phyloP scores from a whole-genome alignment of 768 basidiomycete genomes.

The Ramaria sp. region DNA sequence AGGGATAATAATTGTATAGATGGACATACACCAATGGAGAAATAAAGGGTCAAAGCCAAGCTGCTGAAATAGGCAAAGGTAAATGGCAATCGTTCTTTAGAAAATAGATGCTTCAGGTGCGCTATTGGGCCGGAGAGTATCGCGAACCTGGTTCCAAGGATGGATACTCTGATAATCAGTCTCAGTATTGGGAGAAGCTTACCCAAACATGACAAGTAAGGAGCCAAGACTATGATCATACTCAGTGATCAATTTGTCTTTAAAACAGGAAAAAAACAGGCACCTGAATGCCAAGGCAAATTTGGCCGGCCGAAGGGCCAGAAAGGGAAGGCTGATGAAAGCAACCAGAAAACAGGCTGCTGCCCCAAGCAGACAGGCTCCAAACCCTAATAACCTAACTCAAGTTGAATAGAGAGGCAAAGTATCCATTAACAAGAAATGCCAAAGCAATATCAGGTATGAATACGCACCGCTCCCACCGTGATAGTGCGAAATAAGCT shows the following conservation, averaged over 20 bases:
- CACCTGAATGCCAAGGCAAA: constrained; percentile 86
- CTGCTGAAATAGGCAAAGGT: constrained; percentile 74
- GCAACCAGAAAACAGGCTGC: constrained; percentile 89
- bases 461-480: constrained; percentile 80
- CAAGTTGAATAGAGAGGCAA: background rate
- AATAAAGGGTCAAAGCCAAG: constrained; percentile 81
- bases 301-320: constrained; percentile 73
- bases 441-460: background rate
- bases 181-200: background rate
- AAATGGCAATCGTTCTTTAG: constrained; percentile 78
- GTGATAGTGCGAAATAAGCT: constrained; percentile 82
- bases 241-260: background rate
- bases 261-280: constrained; percentile 8
- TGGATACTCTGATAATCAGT: background rate
- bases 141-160: constrained; percentile 46
- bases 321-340: constrained; percentile 69
- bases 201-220: constrained; percentile 94
- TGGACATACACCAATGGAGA: constrained; percentile 71
- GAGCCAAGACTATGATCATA: constrained; percentile 57
- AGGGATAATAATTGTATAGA: constrained; percentile 2
- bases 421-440: background rate
- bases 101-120: constrained; percentile 80
- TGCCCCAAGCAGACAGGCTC: constrained; percentile 81
- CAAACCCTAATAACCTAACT: constrained; percentile 76
- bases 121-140: constrained; percentile 85